Conservation (phyloP, 371 early-diverging fungal species). For the Syncephalastrum monosporum region DNA sequence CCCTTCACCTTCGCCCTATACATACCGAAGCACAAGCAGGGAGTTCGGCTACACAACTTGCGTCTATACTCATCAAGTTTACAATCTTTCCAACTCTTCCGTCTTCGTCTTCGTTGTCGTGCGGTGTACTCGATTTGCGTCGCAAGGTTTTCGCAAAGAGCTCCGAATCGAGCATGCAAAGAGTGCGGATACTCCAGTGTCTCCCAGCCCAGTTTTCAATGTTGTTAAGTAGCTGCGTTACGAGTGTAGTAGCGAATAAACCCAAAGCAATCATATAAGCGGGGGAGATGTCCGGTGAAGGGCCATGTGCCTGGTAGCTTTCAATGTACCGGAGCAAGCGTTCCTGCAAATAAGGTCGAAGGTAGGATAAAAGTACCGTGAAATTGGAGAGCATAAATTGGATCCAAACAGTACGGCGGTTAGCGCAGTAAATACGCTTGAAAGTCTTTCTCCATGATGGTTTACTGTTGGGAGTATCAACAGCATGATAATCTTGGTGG, state of each 20-base stretch:
- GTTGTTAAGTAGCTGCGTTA: conserved; percentile 33
- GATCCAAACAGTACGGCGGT: conserved; percentile 21
- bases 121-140: conserved; percentile 50
- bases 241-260: conserved; percentile 43
- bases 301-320: conserved; percentile 9
- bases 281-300: conserved; percentile 20
- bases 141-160: conserved; percentile 50
- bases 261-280: conserved; percentile 48
- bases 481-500: conserved; percentile 17
- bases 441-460: conserved; percentile 12
- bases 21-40: conserved; percentile 43
- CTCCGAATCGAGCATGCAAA: conserved; percentile 51
- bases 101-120: conserved; percentile 13
- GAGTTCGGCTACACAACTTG: conserved; percentile 49
- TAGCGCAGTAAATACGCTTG: conserved; percentile 25
- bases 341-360: conserved; percentile 47
- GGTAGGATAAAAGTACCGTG: conserved; percentile 28
- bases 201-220: conserved; percentile 50
- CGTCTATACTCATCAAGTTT: conserved; percentile 82
- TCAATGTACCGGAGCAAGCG: conserved; percentile 43
- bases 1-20: neutral
- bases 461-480: neutral
- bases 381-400: conserved; percentile 38
- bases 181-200: conserved; percentile 47
- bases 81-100: conserved; percentile 70